Percentiles rank a stretch among this genome's conserved stretches.
These are phyloP conservation scores for Erythrophleum fordii DNA, from an alignment of 306 rosid species.

Conservation along the genomic window DNA sequence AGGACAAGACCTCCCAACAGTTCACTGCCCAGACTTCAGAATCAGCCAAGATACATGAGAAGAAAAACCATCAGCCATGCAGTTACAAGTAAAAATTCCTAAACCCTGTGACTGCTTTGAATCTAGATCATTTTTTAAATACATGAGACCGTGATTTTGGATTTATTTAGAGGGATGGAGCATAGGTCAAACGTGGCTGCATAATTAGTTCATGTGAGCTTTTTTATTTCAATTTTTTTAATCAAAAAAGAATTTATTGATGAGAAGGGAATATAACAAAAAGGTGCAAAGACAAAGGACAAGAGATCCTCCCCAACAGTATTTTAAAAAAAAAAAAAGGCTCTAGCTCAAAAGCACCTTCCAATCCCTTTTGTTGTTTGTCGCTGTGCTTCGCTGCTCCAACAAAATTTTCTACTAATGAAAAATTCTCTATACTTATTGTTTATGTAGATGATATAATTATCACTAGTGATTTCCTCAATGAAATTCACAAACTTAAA, in stretches of 20 bases:
- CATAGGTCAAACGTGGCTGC: background rate
- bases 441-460: too few relatives aligned
- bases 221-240: background rate
- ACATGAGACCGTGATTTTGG: background rate
- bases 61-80: background rate
- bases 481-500: too few relatives aligned
- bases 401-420: too few relatives aligned
- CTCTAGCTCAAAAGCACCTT: too few relatives aligned
- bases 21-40: background rate
- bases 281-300: too few relatives aligned
- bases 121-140: background rate
- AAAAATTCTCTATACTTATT: too few relatives aligned
- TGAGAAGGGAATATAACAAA: background rate
- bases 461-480: too few relatives aligned
- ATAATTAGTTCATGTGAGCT: background rate
- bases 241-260: background rate
- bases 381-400: too few relatives aligned
- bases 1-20: background rate
- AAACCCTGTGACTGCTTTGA: constrained; percentile 1
- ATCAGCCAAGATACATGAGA: background rate
- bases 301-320: too few relatives aligned
- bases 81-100: background rate
- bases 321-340: too few relatives aligned
- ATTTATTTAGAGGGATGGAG: constrained; percentile 1
- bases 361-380: too few relatives aligned